phyloP scores from a whole-genome alignment of 2,329 filamentous ascomycete species.

The Pleomassaria siparia region DNA sequence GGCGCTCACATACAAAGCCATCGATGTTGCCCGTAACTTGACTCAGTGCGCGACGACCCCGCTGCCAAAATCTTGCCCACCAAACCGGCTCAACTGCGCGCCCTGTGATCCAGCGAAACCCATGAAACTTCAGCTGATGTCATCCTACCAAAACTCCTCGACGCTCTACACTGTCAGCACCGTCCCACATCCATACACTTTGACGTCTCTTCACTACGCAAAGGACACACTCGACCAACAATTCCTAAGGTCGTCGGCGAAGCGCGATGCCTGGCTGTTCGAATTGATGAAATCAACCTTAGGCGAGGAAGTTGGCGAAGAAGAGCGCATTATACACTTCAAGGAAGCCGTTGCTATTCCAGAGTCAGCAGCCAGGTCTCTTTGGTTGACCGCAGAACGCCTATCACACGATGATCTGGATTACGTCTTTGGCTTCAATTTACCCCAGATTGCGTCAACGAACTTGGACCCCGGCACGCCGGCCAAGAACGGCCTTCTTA shows the following conservation, averaged over 20 bases:
- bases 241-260: conserved; percentile 59
- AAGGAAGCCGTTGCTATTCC: conserved; percentile 77
- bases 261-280: conserved; percentile 77
- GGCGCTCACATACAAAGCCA: conserved; percentile 67
- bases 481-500: conserved; percentile 59
- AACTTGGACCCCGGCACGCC: conserved; percentile 60
- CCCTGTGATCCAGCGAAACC: conserved; percentile 66
- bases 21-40: conserved; percentile 73
- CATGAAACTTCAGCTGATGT: conserved; percentile 67
- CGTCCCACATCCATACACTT: conserved; percentile 89
- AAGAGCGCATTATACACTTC: conserved; percentile 69
- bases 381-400: conserved; percentile 79
- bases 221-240: conserved; percentile 47
- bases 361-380: conserved; percentile 60
- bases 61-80: conserved; percentile 77
- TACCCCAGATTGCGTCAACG: conserved; percentile 62
- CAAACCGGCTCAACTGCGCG: conserved; percentile 73
- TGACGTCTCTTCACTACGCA: conserved; percentile 65
- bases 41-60: conserved; percentile 74
- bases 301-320: conserved; percentile 62
- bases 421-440: conserved; percentile 85
- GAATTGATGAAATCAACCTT: conserved; percentile 71
- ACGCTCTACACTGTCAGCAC: conserved; percentile 78
- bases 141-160: conserved; percentile 70
- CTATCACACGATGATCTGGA: conserved; percentile 70